Evolutionary conservation across 192 early-diverging fungal species (phyloP), one percentile per base, ranked within the genome.

Genomic region (Helicostylum pulchrum): DNA sequence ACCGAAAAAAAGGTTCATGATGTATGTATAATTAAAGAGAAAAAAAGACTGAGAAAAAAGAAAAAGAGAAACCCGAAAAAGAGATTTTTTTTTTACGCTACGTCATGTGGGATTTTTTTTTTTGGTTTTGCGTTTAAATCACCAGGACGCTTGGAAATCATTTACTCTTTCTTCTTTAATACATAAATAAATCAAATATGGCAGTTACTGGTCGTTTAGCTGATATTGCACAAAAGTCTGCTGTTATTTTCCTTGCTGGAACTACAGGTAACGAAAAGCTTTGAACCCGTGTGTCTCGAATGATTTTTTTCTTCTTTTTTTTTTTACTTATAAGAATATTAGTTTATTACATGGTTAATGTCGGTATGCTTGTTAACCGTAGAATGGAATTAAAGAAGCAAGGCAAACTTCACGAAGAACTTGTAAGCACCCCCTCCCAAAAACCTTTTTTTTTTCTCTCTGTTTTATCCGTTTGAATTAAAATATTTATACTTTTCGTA

Each of bases 1-100:
- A 50, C 79, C 78, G 63, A 89, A 90, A 70, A 93, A 90, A 26
- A 90, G 79, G 53, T 91, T 86, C 89, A 93, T 92, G 46, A 23
- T 71, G 53, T 53, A 26, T 58, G 15, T n/a, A 15, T 19, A 49
- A 49, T 6, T 19, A 49, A 15, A 3, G 8, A 11, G 8, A 7
- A 49, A 20, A 49, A 20, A 49, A 20, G 4, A 20, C n/a, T n/a
- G n/a, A n/a, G n/a, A 2, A 49, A 20, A 49, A 49, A 49, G 20
- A 20, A 15, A 49, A 15, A 49, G 6, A 49, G 12, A 49, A 48
- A 5, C 34, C 9, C 1, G 36, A 39, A 5, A 49, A 49, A 49
- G 15, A 20, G 15, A 49, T 9, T 11, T n/a, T 9, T 10, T 9
- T 39, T 39, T 39, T 9, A 39, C 5, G 1, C 9, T 39, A 39